Base-by-base conservation (phyloP, 805 yeast genomes). In the Yamadazyma endophytica region DNA sequence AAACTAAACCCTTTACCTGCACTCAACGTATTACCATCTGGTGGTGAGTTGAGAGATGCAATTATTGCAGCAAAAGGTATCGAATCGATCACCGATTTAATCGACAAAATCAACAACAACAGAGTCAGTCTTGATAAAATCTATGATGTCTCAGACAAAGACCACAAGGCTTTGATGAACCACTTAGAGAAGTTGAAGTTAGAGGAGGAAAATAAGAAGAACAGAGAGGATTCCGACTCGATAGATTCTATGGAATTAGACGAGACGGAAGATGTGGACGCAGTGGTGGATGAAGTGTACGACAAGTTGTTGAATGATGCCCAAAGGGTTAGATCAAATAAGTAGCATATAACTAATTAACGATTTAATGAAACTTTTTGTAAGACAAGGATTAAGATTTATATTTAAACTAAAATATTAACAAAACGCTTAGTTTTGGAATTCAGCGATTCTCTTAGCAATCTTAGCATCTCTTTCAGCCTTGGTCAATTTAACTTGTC, bases 371-470 rank as follows among this genome's bases (percentile, higher is more conserved):
- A 14, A 8, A 13, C 9, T 11, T 7, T 13, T 25, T 6, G 9
- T 25, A 13, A 9, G 17, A 12, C 17, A 6, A 7, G 15, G 8
- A 13, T 20, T 19, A 15, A 16, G 21, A 21, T 4, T 11, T 13
- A 7, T 25, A 25, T 15, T 8, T 33, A 29, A 24, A 14, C 14
- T 20, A 28, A 28, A 24, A 12, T 12, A 22, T 8, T 8, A 11
- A 22, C 12, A 22, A 11, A 20, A 21, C 32, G 48, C 35, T 53
- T 61, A 59, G 55, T 65, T 58, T 67, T 83, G 73, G 82, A 82
- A 83, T 67, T 81, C 88, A 67, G 92, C 94, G 68, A 92, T 88
- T 87, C 87, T 90, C 68, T 82, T 85, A 63, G 79, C 87, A 68
- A 92, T 77, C 64, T 77, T 82, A 56, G 84, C 96, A 54, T 73